phyloP scores from a whole-genome alignment of 2,329 filamentous ascomycete species.

The Fusarium aywerte region DNA sequence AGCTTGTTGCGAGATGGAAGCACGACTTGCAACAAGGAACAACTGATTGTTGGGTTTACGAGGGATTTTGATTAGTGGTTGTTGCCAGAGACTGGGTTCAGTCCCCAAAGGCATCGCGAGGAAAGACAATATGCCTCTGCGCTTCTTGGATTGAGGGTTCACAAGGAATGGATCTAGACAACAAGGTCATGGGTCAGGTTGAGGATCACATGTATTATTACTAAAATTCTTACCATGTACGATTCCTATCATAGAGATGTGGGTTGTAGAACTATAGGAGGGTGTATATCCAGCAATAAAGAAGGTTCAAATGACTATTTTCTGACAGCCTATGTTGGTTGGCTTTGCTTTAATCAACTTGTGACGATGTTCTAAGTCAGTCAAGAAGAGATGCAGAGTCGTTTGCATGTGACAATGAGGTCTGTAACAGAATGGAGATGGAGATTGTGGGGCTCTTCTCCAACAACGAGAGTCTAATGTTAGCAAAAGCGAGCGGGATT shows the following conservation, averaged over 20 bases:
- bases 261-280: constrained; percentile 22
- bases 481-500: background rate
- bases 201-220: constrained; percentile 41
- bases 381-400: background rate
- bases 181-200: constrained; percentile 13
- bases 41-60: background rate
- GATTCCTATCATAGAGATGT: constrained; percentile 16
- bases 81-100: background rate
- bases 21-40: constrained; percentile 16
- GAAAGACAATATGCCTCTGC: background rate
- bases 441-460: constrained; percentile 36
- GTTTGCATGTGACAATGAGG: constrained; percentile 42
- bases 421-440: background rate
- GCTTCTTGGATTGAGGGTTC: background rate
- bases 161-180: constrained; percentile 1
- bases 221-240: constrained; percentile 11
- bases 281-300: constrained; percentile 37
- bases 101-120: constrained; percentile 1
- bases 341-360: background rate
- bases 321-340: background rate
- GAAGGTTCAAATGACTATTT: constrained; percentile 17
- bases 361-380: background rate
- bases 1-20: background rate
- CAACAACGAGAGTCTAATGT: constrained; percentile 15
- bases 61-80: constrained; percentile 13